Percentiles rank a stretch among this genome's conserved stretches.
Conservation (phyloP, 768 basidiomycete genomes). For the Boletus rufocinnamomeus region DNA sequence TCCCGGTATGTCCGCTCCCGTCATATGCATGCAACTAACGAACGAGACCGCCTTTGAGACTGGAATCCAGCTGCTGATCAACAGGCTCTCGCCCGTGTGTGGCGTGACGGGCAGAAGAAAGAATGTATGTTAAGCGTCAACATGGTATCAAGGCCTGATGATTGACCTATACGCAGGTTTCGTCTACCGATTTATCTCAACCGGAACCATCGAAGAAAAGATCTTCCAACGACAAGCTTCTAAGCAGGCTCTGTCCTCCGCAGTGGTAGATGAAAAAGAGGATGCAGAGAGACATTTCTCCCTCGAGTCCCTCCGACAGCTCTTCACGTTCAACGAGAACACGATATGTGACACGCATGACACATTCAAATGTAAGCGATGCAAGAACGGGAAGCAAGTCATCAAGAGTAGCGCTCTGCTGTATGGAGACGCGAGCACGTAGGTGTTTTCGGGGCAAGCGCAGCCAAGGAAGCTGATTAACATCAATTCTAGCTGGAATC, state of each 20-base stretch:
- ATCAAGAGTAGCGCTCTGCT: constrained; percentile 83
- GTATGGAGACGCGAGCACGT: constrained; percentile 98
- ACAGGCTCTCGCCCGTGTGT: constrained; percentile 96
- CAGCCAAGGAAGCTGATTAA: constrained; percentile 1
- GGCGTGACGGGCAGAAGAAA: constrained; percentile 99
- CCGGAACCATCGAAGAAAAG: constrained; percentile 98
- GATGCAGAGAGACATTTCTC: constrained; percentile 96
- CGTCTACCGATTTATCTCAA: constrained; percentile 96
- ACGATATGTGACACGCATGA: constrained; percentile 95
- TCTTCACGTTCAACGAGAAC: constrained; percentile 88
- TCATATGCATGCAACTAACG: not conserved
- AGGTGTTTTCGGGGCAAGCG: constrained; percentile 40
- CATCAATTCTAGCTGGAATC: constrained; percentile 79
- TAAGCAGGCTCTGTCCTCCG: constrained; percentile 95
- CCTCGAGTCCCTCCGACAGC: constrained; percentile 79
- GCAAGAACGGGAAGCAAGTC: constrained; percentile 81
- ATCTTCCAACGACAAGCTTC: constrained; percentile 97
- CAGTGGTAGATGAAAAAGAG: constrained; percentile 98
- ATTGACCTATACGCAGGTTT: constrained; percentile 59
- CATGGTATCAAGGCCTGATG: not conserved
- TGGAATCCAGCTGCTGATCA: constrained; percentile 99
- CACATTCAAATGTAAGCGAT: constrained; percentile 95
- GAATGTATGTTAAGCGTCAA: constrained; percentile 65
- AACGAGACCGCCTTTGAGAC: constrained; percentile 48
- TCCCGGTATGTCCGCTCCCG: constrained; percentile 58